These are phyloP conservation scores for Magnusiomyces paraingens DNA, from an alignment of 1,139 yeast genomes.

Conservation along the genomic window DNA sequence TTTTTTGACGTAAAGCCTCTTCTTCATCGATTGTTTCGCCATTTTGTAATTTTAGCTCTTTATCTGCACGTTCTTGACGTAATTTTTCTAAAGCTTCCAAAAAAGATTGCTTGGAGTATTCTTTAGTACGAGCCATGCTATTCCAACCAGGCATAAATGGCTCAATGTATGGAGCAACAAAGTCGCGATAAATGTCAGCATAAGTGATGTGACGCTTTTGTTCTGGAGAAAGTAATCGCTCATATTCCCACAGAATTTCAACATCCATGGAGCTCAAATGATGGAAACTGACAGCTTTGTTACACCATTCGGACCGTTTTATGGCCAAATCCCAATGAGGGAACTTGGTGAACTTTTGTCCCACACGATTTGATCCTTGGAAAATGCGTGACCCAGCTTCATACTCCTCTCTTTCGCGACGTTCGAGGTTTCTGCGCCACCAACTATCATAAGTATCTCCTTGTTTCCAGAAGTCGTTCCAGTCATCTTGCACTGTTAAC, in stretches of 20 bases:
- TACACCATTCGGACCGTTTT: constrained; percentile 21
- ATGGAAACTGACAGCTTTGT: constrained; percentile 25
- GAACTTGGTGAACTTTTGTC: constrained; percentile 6
- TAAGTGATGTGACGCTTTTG: constrained; percentile 17
- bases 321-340: constrained; percentile 8
- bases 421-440: constrained; percentile 3
- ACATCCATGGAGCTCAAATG: constrained; percentile 22
- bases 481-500: constrained; percentile 9
- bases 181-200: constrained; percentile 24
- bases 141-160: constrained; percentile 19
- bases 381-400: background rate
- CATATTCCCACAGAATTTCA: constrained; percentile 26
- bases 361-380: constrained; percentile 4
- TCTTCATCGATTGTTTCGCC: background rate
- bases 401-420: constrained; percentile 6
- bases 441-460: constrained; percentile 17
- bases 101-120: constrained; percentile 12
- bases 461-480: constrained; percentile 15
- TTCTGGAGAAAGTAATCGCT: constrained; percentile 19
- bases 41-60: background rate
- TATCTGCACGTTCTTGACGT: constrained; percentile 8
- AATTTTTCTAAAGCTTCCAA: constrained; percentile 4
- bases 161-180: constrained; percentile 21
- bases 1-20: background rate
- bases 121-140: constrained; percentile 18